Base-by-base conservation (phyloP, 371 early-diverging fungal species). In the Rhizopus sp. region DNA sequence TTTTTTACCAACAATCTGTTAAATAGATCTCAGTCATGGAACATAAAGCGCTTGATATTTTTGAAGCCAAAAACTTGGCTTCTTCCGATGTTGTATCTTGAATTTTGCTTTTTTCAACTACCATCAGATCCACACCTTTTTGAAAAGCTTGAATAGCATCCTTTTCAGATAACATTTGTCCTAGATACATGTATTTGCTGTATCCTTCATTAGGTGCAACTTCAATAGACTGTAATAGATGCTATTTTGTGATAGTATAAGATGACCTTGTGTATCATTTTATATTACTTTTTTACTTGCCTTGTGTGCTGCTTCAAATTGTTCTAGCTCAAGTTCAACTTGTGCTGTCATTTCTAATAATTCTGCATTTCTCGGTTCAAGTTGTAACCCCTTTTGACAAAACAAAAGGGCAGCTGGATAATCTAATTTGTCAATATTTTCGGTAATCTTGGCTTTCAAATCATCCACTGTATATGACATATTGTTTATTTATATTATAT, bases 21-120 rank as follows among this genome's bases (percentile, higher is more conserved):
- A 98, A 82, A 73, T 93, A 98, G 29, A 97, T 92, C 64, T 98
- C 98, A 3, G 93, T 85, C 90, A 98, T 92, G 52, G 96, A 90
- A 69, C 93, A 93, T 32, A 94, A 81, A 5, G 95, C 95, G 35
- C 87, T 81, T 0, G 93, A 86, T 57, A 92, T 85, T 68, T 95
- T 93, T 35, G 72, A 67, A 8, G 69, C 71, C 5, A 90, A 59
- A 4, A 63, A 50, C 15, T 72, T 66, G 30, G 78, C 74, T 32
- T 80, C 80, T 40, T 79, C 78, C 34, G 79, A 72, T 47, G 49
- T 61, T 5, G 62, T 59, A 7, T 57, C 40, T 16, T 46, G 23
- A 31, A 44, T 53, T 38, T 50, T 54, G 44, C 55, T 64, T 55
- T 62, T 54, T 50, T 66, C 81, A 5, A 53, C 63, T 0, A 70